Evolutionary conservation across 2,329 filamentous ascomycete genomes (phyloP), one percentile per base, ranked within the genome.

Genomic region (Fusarium nygamai): DNA sequence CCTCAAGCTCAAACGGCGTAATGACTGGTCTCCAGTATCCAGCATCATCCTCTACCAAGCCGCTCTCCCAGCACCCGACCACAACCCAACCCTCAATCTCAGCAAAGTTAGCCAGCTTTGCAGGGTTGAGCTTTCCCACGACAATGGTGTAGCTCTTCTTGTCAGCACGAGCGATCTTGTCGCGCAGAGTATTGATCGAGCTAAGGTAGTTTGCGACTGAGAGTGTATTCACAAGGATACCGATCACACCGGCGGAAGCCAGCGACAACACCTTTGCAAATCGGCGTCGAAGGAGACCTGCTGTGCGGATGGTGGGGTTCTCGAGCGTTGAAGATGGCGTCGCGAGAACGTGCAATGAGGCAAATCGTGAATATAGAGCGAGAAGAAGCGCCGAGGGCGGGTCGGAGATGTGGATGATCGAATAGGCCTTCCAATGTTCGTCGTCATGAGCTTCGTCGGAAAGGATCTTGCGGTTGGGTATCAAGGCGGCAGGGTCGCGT

Each of bases 111-210:
- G 96, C 96, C 29, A 99, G 88, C 82, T 99, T 99, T 43, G 95
- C 96, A 0, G 95, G 92, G 80, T 98, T 99, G 33, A 99, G 87
- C 82, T 98, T 98, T 67, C 96, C 96, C 0, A 99, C 96, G 5
- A 99, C 96, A 54, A 99, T 94, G 4, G 96, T 94, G 82, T 99
- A 99, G 81, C 91, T 93, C 85, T 98, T 99, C 85, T 98, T 98
- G 17, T 95, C 95, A 0, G 94, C 93, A 1, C 87, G 88, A 0
- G 90, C 88, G 75, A 99, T 97, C 71, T 92, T 89, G 13, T 85
- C 82, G 68, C 93, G 91, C 38, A 98, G 88, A 62, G 92, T 88
- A 20, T 92, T 88, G 46, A 98, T 91, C 0, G 95, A 95, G 20
- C 90, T 86, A 72, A 98, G 88, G 84, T 98, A 98, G 81, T 98